Evolutionary conservation across 331 rosid genomes (phyloP).

Genomic region (Acacia concinna): DNA sequence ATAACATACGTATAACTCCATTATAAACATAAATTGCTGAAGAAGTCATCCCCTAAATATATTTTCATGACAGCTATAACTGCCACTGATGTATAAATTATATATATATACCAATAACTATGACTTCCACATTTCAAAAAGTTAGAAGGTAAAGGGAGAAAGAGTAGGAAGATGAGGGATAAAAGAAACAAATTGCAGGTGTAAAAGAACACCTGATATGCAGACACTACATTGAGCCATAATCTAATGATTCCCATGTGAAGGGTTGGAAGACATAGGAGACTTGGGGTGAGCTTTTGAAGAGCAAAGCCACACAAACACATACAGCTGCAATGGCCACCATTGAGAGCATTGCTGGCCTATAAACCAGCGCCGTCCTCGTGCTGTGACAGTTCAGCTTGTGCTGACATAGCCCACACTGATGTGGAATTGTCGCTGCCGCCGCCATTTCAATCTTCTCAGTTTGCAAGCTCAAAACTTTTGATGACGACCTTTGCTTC

Average conservation of each 20-base stretch:
- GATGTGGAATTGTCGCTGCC: slow-evolving; percentile 28
- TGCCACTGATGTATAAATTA: neutral
- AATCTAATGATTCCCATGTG: slow-evolving; percentile 83
- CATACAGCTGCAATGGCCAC: slow-evolving; percentile 92
- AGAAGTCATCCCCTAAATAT: neutral
- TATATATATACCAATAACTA: slow-evolving; percentile 12
- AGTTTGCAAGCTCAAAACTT: slow-evolving; percentile 49
- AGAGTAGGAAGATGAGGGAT: neutral
- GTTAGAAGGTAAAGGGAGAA: neutral
- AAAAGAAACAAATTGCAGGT: neutral
- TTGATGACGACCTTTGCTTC: slow-evolving; percentile 42
- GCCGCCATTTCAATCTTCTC: slow-evolving; percentile 38
- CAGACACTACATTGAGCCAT: slow-evolving; percentile 60
- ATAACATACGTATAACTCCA: neutral
- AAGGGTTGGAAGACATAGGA: slow-evolving; percentile 75
- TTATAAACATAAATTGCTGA: neutral
- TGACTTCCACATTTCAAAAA: slow-evolving; percentile 11
- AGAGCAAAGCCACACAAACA: slow-evolving; percentile 94
- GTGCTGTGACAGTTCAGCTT: slow-evolving; percentile 44
- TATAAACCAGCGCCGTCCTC: slow-evolving; percentile 60
- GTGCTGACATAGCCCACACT: slow-evolving; percentile 57
- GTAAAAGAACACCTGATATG: slow-evolving; percentile 6
- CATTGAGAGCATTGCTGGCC: slow-evolving; percentile 93
- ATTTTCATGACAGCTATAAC: neutral
- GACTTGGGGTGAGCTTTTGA: slow-evolving; percentile 89